These are phyloP conservation scores for Umbelopsis ramanniana DNA, from an alignment of 192 early-diverging fungal species.

Conservation along the genomic window DNA sequence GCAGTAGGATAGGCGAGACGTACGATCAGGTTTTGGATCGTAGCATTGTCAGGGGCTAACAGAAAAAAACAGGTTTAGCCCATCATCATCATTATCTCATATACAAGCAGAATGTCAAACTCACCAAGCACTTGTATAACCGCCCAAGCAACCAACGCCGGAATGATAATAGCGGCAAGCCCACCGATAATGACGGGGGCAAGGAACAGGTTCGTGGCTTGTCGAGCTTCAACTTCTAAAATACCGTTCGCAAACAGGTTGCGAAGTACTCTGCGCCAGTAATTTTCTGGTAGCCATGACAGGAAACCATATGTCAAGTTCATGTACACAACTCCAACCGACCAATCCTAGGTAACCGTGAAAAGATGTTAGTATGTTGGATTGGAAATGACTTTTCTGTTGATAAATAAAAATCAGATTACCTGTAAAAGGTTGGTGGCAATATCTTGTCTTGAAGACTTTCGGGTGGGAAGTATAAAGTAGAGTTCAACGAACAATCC, in stretches of 20 bases:
- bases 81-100: background rate
- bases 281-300: conserved; percentile 52
- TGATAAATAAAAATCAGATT: conserved; percentile 22
- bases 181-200: conserved; percentile 36
- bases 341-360: conserved; percentile 67
- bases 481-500: conserved; percentile 79
- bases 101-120: background rate
- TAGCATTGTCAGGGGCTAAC: conserved; percentile 30
- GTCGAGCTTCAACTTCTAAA: conserved; percentile 29
- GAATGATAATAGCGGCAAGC: conserved; percentile 39
- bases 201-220: conserved; percentile 43
- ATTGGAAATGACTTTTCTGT: background rate
- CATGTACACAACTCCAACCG: conserved; percentile 71
- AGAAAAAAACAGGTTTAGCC: background rate
- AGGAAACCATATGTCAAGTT: conserved; percentile 61
- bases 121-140: conserved; percentile 35
- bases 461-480: conserved; percentile 63
- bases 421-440: conserved; percentile 39
- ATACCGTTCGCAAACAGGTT: conserved; percentile 39
- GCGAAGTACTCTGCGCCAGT: conserved; percentile 42
- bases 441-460: conserved; percentile 25
- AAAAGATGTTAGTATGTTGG: background rate
- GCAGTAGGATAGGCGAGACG: conserved; percentile 47
- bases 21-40: conserved; percentile 28
- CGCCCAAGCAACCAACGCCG: conserved; percentile 44